Evolutionary conservation across 2,329 filamentous ascomycete species (phyloP).

Genomic region (Aureobasidium sp.): DNA sequence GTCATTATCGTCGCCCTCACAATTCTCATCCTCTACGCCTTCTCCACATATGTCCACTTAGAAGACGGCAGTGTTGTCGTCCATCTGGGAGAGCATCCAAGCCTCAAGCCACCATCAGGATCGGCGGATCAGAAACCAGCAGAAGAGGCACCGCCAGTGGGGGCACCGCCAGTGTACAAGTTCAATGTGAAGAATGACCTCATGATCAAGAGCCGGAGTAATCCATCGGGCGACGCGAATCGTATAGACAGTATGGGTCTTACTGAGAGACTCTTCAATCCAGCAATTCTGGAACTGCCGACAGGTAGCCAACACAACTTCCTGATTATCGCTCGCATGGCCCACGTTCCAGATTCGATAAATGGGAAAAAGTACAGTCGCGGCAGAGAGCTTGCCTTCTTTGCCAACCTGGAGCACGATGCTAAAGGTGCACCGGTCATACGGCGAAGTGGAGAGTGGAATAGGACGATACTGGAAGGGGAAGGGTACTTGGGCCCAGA

Average conservation of each 20-base stretch:
- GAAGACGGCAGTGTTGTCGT: neutral
- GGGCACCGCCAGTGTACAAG: neutral
- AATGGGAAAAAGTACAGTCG: neutral
- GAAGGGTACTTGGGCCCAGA: neutral
- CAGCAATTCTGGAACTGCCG: neutral
- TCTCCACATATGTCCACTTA: neutral
- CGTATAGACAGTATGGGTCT: neutral
- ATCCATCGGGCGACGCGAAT: neutral
- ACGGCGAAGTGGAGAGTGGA: neutral
- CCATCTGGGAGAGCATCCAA: neutral
- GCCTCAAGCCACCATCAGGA: neutral
- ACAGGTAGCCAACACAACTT: neutral
- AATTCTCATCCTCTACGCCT: neutral
- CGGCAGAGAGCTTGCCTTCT: neutral
- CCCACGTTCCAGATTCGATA: neutral
- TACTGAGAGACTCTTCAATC: neutral
- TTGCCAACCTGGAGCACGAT: neutral
- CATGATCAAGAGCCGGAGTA: neutral
- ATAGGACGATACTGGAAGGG: neutral
- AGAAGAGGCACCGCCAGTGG: neutral
- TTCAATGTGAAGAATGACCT: neutral
- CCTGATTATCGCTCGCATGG: neutral
- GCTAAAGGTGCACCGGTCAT: neutral
- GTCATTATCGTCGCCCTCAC: neutral
- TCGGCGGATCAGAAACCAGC: neutral